Percentiles rank a stretch among this genome's conserved stretches.
These are phyloP conservation scores for Globisporangium cystogenes DNA, from an alignment of 352 stramenopile species.

Conservation along the genomic window DNA sequence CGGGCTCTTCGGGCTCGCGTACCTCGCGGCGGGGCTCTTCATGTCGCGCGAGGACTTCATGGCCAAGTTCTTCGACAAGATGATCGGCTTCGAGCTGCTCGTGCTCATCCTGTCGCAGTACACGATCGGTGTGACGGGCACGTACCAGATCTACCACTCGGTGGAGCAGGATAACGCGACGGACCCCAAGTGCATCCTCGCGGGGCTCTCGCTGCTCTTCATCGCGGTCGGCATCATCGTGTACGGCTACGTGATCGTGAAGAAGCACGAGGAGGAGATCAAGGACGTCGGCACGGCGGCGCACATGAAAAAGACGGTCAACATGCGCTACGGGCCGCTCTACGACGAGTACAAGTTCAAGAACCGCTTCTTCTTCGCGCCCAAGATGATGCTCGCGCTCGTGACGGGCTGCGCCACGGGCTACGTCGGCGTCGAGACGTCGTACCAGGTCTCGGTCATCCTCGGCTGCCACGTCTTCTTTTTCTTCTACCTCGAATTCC, in stretches of 20 bases:
- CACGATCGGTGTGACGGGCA: slow-evolving; percentile 76
- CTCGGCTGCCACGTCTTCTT: slow-evolving; percentile 55
- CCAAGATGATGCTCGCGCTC: slow-evolving; percentile 72
- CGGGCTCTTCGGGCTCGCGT: slow-evolving; percentile 53
- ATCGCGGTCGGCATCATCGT: slow-evolving; percentile 71
- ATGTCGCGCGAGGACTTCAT: slow-evolving; percentile 71
- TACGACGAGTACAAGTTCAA: slow-evolving; percentile 89
- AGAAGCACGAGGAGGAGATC: slow-evolving; percentile 69
- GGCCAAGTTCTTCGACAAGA: slow-evolving; percentile 80
- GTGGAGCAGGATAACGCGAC: slow-evolving; percentile 41
- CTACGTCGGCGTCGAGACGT: slow-evolving; percentile 44
- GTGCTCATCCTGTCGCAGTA: slow-evolving; percentile 81
- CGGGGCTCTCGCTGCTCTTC: slow-evolving; percentile 50
- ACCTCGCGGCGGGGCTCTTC: slow-evolving; percentile 44
- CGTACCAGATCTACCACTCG: slow-evolving; percentile 84
- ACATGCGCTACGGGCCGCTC: slow-evolving; percentile 73
- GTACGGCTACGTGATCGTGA: slow-evolving; percentile 70
- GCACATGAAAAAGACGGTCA: slow-evolving; percentile 80
- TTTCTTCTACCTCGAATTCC: slow-evolving; percentile 70
- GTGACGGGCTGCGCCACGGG: slow-evolving; percentile 53
- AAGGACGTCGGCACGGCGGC: slow-evolving; percentile 66
- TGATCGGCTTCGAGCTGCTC: slow-evolving; percentile 72
- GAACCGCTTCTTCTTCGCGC: slow-evolving; percentile 81
- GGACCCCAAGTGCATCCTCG: slow-evolving; percentile 62
- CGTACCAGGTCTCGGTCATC: slow-evolving; percentile 46